Evolutionary conservation across 805 yeast species (phyloP).

Genomic region (Komagataella pastoris): DNA sequence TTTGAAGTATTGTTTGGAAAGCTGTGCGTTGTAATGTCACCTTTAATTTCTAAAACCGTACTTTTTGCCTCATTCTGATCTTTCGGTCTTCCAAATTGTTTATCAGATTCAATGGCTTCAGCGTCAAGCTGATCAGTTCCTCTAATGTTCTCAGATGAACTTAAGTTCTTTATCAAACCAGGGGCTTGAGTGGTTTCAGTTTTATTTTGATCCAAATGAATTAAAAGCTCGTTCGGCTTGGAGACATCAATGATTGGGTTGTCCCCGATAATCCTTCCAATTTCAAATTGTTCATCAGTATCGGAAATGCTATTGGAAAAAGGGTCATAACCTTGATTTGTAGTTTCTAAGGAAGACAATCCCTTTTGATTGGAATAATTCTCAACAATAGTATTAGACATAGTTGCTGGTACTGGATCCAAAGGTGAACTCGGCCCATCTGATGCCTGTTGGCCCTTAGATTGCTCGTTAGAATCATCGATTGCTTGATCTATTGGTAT

Average conservation of each 20-base stretch:
- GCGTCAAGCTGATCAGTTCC: background rate
- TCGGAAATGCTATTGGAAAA: background rate
- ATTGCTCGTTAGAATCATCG: background rate
- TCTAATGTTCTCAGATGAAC: background rate
- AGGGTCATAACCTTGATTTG: background rate
- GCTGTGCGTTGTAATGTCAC: background rate
- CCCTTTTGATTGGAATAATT: no score
- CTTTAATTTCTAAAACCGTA: background rate
- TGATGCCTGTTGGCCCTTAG: background rate
- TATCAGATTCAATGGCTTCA: constrained; percentile 4
- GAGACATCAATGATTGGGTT: background rate
- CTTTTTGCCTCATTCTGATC: background rate
- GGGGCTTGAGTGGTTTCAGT: constrained; percentile 4
- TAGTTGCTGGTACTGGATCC: background rate
- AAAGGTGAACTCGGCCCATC: no score
- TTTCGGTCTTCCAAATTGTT: constrained; percentile 2
- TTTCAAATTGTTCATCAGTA: background rate
- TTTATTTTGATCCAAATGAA: background rate
- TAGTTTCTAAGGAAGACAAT: background rate
- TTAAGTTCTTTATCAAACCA: constrained; percentile 1
- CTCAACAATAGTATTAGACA: background rate
- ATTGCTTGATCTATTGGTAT: background rate
- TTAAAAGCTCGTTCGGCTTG: background rate
- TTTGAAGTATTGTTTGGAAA: background rate
- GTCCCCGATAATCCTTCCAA: background rate